Conservation (phyloP, 345 rosid genomes). For the Lenwebbia sp. region DNA sequence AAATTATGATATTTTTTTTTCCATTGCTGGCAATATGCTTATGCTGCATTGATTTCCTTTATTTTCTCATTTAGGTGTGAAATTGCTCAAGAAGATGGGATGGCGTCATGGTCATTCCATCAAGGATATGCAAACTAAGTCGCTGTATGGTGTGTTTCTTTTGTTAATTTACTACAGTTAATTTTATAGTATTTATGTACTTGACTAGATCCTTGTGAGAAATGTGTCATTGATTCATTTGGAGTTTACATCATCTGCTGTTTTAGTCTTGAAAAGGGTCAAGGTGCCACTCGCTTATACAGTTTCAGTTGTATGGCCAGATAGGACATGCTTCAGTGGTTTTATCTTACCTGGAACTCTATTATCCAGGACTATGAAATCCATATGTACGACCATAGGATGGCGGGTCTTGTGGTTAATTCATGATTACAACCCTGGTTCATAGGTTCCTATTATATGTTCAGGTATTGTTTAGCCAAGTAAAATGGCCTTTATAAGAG, state of each 20-base stretch:
- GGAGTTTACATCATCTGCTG: neutral
- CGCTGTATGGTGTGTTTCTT: conserved; percentile 33
- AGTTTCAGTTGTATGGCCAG: neutral
- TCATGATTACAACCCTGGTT: neutral
- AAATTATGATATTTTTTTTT: neutral
- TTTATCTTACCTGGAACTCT: neutral
- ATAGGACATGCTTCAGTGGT: neutral
- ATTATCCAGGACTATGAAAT: neutral
- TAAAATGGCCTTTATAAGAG: neutral
- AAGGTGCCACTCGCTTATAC: neutral
- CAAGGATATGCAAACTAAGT: conserved; percentile 53
- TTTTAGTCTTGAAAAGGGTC: neutral
- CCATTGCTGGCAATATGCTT: neutral
- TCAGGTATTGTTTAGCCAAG: neutral
- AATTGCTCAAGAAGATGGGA: conserved; percentile 86
- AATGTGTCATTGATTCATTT: neutral
- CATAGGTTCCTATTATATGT: neutral
- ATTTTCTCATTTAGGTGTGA: conserved; percentile 47
- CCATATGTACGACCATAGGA: neutral
- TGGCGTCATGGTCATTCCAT: conserved; percentile 88
- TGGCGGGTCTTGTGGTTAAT: neutral
- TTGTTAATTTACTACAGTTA: neutral
- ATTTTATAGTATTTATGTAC: neutral
- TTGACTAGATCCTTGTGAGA: neutral
- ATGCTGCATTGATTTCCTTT: conserved; percentile 2